Base-by-base conservation (phyloP, 2,329 filamentous ascomycete species). In the Calonectria hongkongensis region DNA sequence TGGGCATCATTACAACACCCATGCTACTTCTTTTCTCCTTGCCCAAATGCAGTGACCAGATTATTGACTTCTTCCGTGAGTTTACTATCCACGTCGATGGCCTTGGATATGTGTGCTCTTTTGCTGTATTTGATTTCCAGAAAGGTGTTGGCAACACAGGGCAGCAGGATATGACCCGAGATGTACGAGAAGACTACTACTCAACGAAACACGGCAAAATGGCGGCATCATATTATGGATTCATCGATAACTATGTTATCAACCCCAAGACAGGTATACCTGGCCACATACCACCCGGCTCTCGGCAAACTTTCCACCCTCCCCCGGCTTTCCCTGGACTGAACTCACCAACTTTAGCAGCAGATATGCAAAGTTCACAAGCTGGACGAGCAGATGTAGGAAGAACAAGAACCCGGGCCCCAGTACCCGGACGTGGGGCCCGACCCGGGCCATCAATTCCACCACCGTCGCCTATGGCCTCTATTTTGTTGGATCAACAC, bases 81-180 rank as follows among this genome's bases (percentile, higher is more conserved):
- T 98, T 98, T 78, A 98, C 97, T 0, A 92, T 99, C 27, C 96
- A 99, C 78, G 96, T 99, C 18, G 97, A 99, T 81, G 97, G 97
- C 0, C 89, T 99, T 43, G 97, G 97, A 27, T 96, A 98, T 76
- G 95, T 98, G 13, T 99, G 97, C 84, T 98, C 96, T 1, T 98
- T 98, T 85, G 97, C 97, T 3, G 95, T 98, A 43, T 99, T 99
- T 80, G 95, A 98, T 75, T 98, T 98, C 86, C 96, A 98, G 83
- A 96, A 95, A 82, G 94, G 93, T 28, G 88, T 93, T 27, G 86
- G 85, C 16, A 85, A 86, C 30, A 82, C 82, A 4, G 85, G 83
- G 65, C 84, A 83, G 18, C 82, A 82, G 45, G 84, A 83, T 13
- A 84, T 72, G 67, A 83, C 79, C 75, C 82, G 88, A n/a, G 94